These are phyloP conservation scores for Pseudonitzschia multistriata DNA, from an alignment of 108 stramenopile species.

Conservation along the genomic window DNA sequence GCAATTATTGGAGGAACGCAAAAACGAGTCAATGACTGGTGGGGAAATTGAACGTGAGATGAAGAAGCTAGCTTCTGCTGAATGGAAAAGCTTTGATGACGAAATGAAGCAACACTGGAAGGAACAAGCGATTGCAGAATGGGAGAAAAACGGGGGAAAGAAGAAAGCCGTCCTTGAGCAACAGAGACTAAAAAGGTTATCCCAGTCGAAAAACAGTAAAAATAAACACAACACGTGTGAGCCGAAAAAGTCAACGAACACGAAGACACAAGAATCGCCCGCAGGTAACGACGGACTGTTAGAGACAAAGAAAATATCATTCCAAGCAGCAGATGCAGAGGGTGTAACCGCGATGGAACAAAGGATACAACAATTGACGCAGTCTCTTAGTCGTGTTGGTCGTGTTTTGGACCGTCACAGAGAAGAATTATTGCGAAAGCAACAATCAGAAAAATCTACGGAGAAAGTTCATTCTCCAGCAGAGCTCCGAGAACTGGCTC, in stretches of 20 bases:
- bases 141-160: conserved; percentile 52
- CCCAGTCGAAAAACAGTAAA: conserved; percentile 20
- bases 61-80: conserved; percentile 49
- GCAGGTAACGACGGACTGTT: neutral
- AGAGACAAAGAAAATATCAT: conserved; percentile 41
- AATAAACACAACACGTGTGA: conserved; percentile 12
- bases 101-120: conserved; percentile 70
- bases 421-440: conserved; percentile 34
- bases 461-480: conserved; percentile 18
- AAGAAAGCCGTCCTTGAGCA: conserved; percentile 41
- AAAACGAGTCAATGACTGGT: conserved; percentile 45
- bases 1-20: conserved; percentile 35
- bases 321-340: conserved; percentile 82
- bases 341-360: conserved; percentile 87
- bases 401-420: conserved; percentile 85
- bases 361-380: conserved; percentile 83
- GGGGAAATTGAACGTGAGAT: conserved; percentile 54
- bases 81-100: conserved; percentile 59
- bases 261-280: neutral
- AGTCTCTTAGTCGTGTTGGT: conserved; percentile 75
- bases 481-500: conserved; percentile 47
- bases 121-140: conserved; percentile 54
- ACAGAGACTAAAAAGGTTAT: conserved; percentile 21
- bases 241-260: conserved; percentile 6
- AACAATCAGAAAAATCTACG: conserved; percentile 13